Evolutionary conservation across 2,329 filamentous ascomycete species (phyloP), one percentile per base, ranked within the genome.

Genomic region (Mycogone perniciosa): DNA sequence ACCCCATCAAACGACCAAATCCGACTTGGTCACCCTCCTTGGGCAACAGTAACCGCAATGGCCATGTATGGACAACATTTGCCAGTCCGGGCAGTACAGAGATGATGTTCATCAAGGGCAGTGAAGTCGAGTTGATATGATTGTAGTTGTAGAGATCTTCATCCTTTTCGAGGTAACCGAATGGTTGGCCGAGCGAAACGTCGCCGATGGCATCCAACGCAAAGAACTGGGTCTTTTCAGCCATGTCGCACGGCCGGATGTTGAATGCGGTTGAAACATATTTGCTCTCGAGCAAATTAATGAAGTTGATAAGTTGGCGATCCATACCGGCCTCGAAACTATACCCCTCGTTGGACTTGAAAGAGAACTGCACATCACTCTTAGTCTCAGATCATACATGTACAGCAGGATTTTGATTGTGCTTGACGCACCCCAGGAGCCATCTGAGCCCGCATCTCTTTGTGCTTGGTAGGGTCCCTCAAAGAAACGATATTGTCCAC

Each of bases 181-280:
- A 80, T 0, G 76, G 59, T 9, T 70, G 60, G 6, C 77, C 77
- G n/a, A 80, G 73, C 0, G 75, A 75, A 26, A 81, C 63, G 35
- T 77, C 70, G 9, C 73, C 74, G 39, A 81, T 76, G 2, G 76
- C 74, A 50, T 82, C 79, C 1, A 81, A 63, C 1, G 77, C 72
- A 50, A 80, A 76, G 65, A 72, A 79, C 27, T 76, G 74, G 3
- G 73, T 71, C 54, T 76, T 76, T 37, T 67, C 64, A 26, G 73
- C 74, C 40, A 81, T 63, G 56, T 81, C 76, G 51, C 80, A 65
- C 0, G 65, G 67, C 0, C 59, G 58, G 27, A 65, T 65, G 1
- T 65, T 52, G 2, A 51, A 54, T 4, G 67, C 59, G 1, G 58
- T 70, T 4, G 71, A 72, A 7, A 73, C 55, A 48, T 80, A 81